phyloP scores from a whole-genome alignment of 257 asterid species.

The Solanum paucissectum region DNA sequence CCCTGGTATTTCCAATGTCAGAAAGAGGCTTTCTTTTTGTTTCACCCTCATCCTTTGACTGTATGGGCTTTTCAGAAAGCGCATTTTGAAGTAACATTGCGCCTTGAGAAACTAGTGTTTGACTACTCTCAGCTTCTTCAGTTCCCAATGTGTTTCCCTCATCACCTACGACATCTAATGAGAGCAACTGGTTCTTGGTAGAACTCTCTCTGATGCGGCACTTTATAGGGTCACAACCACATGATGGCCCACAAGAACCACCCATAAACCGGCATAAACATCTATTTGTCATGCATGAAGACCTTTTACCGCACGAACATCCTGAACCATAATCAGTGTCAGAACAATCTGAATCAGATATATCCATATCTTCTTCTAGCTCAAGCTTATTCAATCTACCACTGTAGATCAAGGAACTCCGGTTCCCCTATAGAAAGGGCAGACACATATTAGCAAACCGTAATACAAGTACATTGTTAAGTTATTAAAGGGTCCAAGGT shows the following conservation, averaged over 20 bases:
- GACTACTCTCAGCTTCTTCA: slow-evolving; percentile 31
- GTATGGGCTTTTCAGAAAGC: slow-evolving; percentile 44
- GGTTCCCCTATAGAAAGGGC: slow-evolving; percentile 32
- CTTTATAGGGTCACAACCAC: slow-evolving; percentile 44
- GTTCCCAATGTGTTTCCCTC: slow-evolving; percentile 11
- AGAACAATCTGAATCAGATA: slow-evolving; percentile 41
- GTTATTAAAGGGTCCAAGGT: neutral
- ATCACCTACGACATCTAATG: slow-evolving; percentile 10
- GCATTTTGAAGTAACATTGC: slow-evolving; percentile 81
- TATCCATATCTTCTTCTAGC: slow-evolving; percentile 75
- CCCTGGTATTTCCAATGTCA: slow-evolving; percentile 81
- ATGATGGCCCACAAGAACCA: slow-evolving; percentile 38
- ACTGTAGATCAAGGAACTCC: slow-evolving; percentile 33
- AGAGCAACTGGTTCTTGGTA: neutral
- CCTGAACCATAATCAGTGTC: slow-evolving; percentile 10
- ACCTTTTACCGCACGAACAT: slow-evolving; percentile 64
- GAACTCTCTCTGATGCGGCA: slow-evolving; percentile 51
- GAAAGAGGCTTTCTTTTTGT: slow-evolving; percentile 63
- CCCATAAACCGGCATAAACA: slow-evolving; percentile 76
- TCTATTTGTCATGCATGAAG: slow-evolving; percentile 61
- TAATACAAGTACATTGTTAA: neutral
- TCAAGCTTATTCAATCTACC: slow-evolving; percentile 20
- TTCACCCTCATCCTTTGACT: slow-evolving; percentile 26
- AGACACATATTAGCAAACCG: neutral
- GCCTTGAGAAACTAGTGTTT: slow-evolving; percentile 65